A percentile compares a stretch with the other conserved stretches of the same genome.
Evolutionary conservation across 2,329 filamentous ascomycete genomes (phyloP).

Genomic region (Neofusicoccum cordaticola): DNA sequence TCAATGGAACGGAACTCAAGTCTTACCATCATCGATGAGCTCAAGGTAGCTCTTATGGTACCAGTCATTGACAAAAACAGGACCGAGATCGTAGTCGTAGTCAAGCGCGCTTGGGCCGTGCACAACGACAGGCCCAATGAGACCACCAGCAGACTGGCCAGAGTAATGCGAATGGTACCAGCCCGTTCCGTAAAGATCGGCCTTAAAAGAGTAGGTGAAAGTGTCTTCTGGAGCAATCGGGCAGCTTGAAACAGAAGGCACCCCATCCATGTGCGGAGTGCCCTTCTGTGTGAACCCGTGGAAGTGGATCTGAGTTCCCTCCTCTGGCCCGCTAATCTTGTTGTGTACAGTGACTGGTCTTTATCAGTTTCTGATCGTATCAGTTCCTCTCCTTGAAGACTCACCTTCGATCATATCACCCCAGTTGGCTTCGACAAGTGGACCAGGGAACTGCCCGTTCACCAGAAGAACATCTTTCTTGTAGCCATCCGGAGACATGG

Average conservation of each 20-base stretch:
- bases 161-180: constrained; percentile 26
- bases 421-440: constrained; percentile 33
- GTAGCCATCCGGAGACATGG: constrained; percentile 27
- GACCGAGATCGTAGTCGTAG: constrained; percentile 30
- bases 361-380: no score
- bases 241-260: constrained; percentile 34
- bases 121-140: constrained; percentile 28
- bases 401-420: constrained; percentile 30
- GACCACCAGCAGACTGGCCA: constrained; percentile 28
- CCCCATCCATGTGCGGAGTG: constrained; percentile 35
- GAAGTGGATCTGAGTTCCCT: constrained; percentile 35
- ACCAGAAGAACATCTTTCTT: constrained; percentile 28
- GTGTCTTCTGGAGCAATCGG: constrained; percentile 33
- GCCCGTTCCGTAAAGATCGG: constrained; percentile 34
- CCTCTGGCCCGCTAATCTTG: constrained; percentile 13
- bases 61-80: constrained; percentile 24
- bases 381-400: background rate
- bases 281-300: constrained; percentile 32
- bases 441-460: constrained; percentile 34
- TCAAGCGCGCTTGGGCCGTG: constrained; percentile 24
- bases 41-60: constrained; percentile 43
- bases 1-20: background rate
- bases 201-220: constrained; percentile 27
- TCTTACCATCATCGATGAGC: background rate
- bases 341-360: background rate